Conservation (phyloP, 148 eudicot species). For the Pouteria glomerata region DNA sequence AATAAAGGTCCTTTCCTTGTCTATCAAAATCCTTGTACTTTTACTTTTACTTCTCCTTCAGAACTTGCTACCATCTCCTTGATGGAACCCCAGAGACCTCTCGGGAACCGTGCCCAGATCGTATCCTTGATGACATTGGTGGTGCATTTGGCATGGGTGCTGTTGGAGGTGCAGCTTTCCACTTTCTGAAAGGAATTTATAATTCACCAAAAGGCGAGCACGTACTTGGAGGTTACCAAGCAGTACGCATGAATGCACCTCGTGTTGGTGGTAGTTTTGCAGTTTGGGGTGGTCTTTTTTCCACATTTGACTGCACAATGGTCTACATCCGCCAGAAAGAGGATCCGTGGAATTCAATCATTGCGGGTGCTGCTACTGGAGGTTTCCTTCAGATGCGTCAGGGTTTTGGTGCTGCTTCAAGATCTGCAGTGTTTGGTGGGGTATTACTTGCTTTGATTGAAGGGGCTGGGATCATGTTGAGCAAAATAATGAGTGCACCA, state of each 20-base stretch:
- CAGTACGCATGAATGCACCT: slow-evolving; percentile 57
- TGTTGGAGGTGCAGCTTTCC: slow-evolving; percentile 61
- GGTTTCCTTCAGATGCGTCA: slow-evolving; percentile 60
- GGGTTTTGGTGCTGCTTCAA: slow-evolving; percentile 45
- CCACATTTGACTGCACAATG: slow-evolving; percentile 64
- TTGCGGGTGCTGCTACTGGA: slow-evolving; percentile 64
- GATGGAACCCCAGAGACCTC: slow-evolving; percentile 64
- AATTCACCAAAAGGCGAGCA: slow-evolving; percentile 59
- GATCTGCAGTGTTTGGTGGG: slow-evolving; percentile 49
- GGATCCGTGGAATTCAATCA: slow-evolving; percentile 62
- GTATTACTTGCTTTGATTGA: slow-evolving; percentile 50
- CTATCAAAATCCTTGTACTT: background rate
- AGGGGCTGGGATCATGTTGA: no score
- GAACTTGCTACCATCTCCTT: background rate
- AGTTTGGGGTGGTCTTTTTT: slow-evolving; percentile 60
- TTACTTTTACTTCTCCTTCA: background rate
- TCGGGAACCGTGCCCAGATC: slow-evolving; percentile 57
- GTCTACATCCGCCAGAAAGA: slow-evolving; percentile 57
- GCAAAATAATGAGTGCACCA: slow-evolving; percentile 43
- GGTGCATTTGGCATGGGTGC: slow-evolving; percentile 71
- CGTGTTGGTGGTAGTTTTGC: slow-evolving; percentile 64
- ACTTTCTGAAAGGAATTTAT: slow-evolving; percentile 51
- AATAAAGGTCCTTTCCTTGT: background rate
- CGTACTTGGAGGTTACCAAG: slow-evolving; percentile 43
- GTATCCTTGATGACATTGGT: slow-evolving; percentile 54